Percentiles rank a stretch among this genome's conserved stretches.
These are phyloP conservation scores for Phytophthora constricta DNA, from an alignment of 352 stramenopile species.

Conservation along the genomic window DNA sequence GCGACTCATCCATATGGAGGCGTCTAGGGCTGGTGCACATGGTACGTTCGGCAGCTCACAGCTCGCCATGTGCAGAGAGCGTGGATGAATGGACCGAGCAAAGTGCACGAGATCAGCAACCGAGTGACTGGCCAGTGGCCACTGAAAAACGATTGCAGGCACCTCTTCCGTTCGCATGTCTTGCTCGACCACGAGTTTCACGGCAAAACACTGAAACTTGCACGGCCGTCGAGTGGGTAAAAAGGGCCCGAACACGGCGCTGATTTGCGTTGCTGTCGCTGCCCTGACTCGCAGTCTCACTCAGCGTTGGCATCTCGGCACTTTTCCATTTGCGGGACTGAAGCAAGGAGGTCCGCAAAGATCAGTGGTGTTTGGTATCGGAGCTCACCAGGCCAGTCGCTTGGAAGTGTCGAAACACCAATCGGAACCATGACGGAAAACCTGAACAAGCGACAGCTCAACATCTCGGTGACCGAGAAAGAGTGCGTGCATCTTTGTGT, in stretches of 20 bases:
- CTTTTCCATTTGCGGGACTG: slow-evolving; percentile 30
- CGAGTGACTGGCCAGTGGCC: slow-evolving; percentile 8
- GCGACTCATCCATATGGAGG: slow-evolving; percentile 36
- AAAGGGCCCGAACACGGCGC: slow-evolving; percentile 23
- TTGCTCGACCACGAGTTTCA: slow-evolving; percentile 7
- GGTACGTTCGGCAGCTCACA: slow-evolving; percentile 14
- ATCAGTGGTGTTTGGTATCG: slow-evolving; percentile 14
- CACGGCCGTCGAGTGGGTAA: slow-evolving; percentile 13
- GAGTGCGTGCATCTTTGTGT: slow-evolving; percentile 24
- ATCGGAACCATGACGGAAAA: slow-evolving; percentile 25
- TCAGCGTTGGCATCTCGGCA: slow-evolving; percentile 14
- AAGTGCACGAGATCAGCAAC: slow-evolving; percentile 32
- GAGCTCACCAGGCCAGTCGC: background rate
- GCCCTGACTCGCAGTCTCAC: slow-evolving; percentile 3
- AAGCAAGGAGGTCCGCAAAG: slow-evolving; percentile 15
- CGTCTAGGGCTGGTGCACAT: slow-evolving; percentile 29
- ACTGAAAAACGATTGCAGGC: background rate
- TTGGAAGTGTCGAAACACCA: slow-evolving; percentile 3
- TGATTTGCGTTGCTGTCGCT: slow-evolving; percentile 22
- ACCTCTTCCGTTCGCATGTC: slow-evolving; percentile 39
- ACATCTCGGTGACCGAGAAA: slow-evolving; percentile 30
- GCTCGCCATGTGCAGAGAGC: slow-evolving; percentile 31
- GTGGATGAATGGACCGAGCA: slow-evolving; percentile 24
- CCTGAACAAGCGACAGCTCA: slow-evolving; percentile 23
- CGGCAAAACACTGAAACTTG: no score